A percentile compares a stretch with the other conserved stretches of the same genome.
Evolutionary conservation across 2,329 filamentous ascomycete species (phyloP).

Genomic region (Apiospora phragmitis): DNA sequence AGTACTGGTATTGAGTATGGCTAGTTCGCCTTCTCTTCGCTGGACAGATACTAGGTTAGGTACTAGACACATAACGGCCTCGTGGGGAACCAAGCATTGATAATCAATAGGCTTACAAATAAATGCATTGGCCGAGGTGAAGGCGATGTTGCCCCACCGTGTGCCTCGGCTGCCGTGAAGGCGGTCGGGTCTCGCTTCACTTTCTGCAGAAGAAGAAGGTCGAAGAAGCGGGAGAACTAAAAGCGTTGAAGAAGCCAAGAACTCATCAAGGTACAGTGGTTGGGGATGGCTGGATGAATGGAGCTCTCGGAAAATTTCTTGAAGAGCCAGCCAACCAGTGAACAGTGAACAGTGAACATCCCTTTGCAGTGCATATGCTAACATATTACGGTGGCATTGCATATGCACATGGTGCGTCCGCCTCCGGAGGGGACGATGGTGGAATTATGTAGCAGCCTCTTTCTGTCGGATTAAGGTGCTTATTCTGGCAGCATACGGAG

Average conservation of each 20-base stretch:
- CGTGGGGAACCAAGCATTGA: not conserved
- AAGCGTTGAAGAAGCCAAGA: not conserved
- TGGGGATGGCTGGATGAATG: not conserved
- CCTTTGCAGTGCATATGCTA: not conserved
- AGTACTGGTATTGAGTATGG: not conserved
- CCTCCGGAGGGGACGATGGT: not conserved
- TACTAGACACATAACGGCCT: not conserved
- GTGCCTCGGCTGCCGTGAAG: conserved; percentile 1
- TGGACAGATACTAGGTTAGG: not conserved
- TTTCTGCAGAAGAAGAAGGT: not conserved
- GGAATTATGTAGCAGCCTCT: not conserved
- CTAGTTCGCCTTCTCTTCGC: not conserved
- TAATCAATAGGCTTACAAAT: not conserved
- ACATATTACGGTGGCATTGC: not conserved
- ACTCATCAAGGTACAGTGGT: not conserved
- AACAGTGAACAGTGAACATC: not conserved
- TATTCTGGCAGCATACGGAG: not conserved
- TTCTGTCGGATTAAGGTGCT: not conserved
- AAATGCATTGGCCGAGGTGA: not conserved
- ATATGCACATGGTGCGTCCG: not conserved
- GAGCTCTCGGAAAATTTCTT: not conserved
- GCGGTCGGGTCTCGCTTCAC: not conserved
- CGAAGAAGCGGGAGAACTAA: not conserved
- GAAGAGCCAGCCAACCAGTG: not conserved
- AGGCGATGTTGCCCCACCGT: not conserved